Evolutionary conservation across 148 eudicot genomes (phyloP).

Genomic region (Camellia sinensis): DNA sequence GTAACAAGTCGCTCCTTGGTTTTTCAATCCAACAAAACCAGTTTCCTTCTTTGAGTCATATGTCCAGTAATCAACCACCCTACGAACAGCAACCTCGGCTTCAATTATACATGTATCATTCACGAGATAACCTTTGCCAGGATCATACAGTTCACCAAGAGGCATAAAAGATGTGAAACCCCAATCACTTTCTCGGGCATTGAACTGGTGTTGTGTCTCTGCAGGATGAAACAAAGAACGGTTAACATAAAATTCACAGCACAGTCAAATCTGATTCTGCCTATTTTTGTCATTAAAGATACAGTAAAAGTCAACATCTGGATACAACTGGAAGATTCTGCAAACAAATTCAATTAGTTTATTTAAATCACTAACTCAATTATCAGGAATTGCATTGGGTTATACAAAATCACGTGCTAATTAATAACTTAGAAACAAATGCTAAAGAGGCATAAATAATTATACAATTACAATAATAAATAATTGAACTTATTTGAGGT

Average conservation of each 20-base stretch:
- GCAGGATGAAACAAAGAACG: slow-evolving; percentile 28
- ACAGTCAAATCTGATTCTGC: background rate
- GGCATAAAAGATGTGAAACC: slow-evolving; percentile 98
- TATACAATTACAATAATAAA: no score
- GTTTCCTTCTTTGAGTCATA: slow-evolving; percentile 95
- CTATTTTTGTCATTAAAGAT: background rate
- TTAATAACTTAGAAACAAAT: no score
- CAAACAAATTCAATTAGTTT: background rate
- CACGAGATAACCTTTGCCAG: slow-evolving; percentile 68
- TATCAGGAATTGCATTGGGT: no score
- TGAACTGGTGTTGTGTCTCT: slow-evolving; percentile 95
- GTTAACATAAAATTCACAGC: background rate
- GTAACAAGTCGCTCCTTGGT: slow-evolving; percentile 98
- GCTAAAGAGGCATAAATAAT: no score
- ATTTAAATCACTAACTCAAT: background rate
- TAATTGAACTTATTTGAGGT: no score
- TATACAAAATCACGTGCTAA: no score
- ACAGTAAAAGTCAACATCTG: background rate
- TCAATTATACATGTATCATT: slow-evolving; percentile 80
- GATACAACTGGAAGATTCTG: background rate
- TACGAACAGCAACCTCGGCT: slow-evolving; percentile 91
- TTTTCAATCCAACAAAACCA: slow-evolving; percentile 94
- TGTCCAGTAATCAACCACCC: slow-evolving; percentile 80
- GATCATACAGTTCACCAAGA: slow-evolving; percentile 84
- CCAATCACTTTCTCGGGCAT: slow-evolving; percentile 95